These are phyloP conservation scores for Mytilinidion resinicola DNA, from an alignment of 495 filamentous ascomycete species.

Conservation along the genomic window DNA sequence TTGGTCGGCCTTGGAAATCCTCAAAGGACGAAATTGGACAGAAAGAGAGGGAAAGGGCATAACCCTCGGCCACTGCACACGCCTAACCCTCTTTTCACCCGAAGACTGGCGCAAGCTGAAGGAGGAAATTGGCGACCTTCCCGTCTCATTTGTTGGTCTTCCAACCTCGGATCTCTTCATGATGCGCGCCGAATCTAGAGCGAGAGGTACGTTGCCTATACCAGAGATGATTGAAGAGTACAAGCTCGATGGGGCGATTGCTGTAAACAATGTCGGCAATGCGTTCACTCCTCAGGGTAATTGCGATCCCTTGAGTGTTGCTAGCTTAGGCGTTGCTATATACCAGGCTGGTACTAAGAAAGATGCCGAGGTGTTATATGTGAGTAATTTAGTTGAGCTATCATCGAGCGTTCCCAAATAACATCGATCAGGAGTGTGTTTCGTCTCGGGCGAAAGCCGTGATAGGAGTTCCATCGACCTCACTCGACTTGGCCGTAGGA, in stretches of 20 bases:
- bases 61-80: conserved; percentile 64
- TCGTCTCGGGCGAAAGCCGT: conserved; percentile 49
- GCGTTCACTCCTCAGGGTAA: conserved; percentile 69
- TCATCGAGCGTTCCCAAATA: neutral
- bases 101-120: conserved; percentile 47
- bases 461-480: conserved; percentile 35
- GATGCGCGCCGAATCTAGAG: conserved; percentile 45
- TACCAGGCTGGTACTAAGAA: conserved; percentile 60
- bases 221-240: conserved; percentile 57
- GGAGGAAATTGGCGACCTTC: conserved; percentile 45
- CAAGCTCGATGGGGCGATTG: conserved; percentile 53
- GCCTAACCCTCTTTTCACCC: conserved; percentile 51
- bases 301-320: conserved; percentile 62
- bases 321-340: conserved; percentile 57
- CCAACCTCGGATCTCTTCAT: conserved; percentile 72
- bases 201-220: conserved; percentile 54
- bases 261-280: conserved; percentile 74
- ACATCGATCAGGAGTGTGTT: conserved; percentile 41
- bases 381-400: conserved; percentile 25
- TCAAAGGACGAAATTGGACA: conserved; percentile 47
- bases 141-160: conserved; percentile 63
- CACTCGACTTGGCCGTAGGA: conserved; percentile 16
- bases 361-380: conserved; percentile 56
- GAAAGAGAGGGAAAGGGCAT: conserved; percentile 43
- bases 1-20: conserved; percentile 46